These are phyloP conservation scores for Phytophthora litchii DNA, from an alignment of 352 stramenopile species.

Conservation along the genomic window DNA sequence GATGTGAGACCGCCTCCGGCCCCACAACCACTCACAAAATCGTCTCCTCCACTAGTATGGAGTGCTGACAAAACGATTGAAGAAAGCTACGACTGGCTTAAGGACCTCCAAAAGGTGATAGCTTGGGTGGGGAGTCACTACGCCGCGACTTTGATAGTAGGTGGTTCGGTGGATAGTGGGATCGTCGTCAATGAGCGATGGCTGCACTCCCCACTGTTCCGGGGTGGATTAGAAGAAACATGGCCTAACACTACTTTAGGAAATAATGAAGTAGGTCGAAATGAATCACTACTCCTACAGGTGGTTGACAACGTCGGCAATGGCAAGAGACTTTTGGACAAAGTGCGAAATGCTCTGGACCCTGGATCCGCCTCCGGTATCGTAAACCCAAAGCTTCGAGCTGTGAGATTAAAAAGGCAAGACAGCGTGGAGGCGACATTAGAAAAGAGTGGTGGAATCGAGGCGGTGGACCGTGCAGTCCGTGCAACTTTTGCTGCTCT, in stretches of 20 bases:
- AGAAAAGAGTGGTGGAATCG: constrained; percentile 85
- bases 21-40: constrained; percentile 16
- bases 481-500: constrained; percentile 80
- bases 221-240: constrained; percentile 53
- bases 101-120: constrained; percentile 72
- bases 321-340: constrained; percentile 84
- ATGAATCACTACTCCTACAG: constrained; percentile 67
- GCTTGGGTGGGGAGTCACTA: constrained; percentile 68
- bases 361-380: constrained; percentile 38
- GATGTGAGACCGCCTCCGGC: constrained; percentile 8
- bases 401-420: constrained; percentile 71
- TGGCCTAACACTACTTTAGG: constrained; percentile 1
- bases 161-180: constrained; percentile 23
- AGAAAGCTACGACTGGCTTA: constrained; percentile 51
- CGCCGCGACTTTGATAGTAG: constrained; percentile 60
- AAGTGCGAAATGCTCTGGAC: constrained; percentile 75
- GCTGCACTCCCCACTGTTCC: constrained; percentile 60
- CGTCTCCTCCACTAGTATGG: background rate
- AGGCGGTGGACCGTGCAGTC: constrained; percentile 82
- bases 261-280: constrained; percentile 34
- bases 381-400: constrained; percentile 69
- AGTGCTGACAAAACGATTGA: constrained; percentile 29
- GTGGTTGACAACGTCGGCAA: constrained; percentile 75
- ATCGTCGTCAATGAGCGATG: constrained; percentile 46
- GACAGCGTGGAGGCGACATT: constrained; percentile 85